Evolutionary conservation across 202 grass and related monocot genomes (phyloP), one percentile per base, ranked within the genome.

Genomic region (Saccharum hybrid): DNA sequence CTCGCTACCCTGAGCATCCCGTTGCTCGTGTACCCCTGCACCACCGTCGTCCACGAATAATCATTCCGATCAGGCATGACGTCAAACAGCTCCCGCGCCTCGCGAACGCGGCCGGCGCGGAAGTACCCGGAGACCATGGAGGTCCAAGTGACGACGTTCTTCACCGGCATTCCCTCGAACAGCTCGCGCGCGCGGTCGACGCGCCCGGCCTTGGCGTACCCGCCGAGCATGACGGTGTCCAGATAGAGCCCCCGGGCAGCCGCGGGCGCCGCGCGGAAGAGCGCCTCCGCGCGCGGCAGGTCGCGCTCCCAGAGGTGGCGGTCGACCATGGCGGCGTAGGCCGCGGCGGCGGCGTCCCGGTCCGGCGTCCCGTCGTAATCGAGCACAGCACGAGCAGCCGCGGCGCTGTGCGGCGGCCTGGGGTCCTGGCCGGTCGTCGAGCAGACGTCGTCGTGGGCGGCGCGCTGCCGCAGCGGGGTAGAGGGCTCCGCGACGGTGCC

Each of bases 111-210:
- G 4, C 92, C 85, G 1, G 70, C 61, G 2, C 83, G 85, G 68
- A 83, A 74, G 61, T 93, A 93, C 21, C 80, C 88, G 3, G 79
- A 60, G 3, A 98, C 34, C 80, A 94, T 51, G 68, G 51, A 68
- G 41, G 86, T 94, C 88, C 92, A 94, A 4, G 90, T 62, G 33
- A 82, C 73, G 0, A 75, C 49, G 49, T 37, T 74, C 79, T 86
- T 97, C 0, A 42, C 33, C 6, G n/a, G 4, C 88, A 84, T 88
- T 71, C 86, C 72, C 34, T 94, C 88, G 57, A 97, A 97, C 80
- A 94, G 9, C 48, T 68, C 88, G 26, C 92, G 66, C 39, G 92
- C 90, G 5, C 30, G 83, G 26, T 69, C 26, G 16, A 93, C 2
- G 62, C 59, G 78, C 1, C 87, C 72, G 9, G 78, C 72, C 87